Conservation (phyloP, 768 basidiomycete species). For the Mycena maculata region DNA sequence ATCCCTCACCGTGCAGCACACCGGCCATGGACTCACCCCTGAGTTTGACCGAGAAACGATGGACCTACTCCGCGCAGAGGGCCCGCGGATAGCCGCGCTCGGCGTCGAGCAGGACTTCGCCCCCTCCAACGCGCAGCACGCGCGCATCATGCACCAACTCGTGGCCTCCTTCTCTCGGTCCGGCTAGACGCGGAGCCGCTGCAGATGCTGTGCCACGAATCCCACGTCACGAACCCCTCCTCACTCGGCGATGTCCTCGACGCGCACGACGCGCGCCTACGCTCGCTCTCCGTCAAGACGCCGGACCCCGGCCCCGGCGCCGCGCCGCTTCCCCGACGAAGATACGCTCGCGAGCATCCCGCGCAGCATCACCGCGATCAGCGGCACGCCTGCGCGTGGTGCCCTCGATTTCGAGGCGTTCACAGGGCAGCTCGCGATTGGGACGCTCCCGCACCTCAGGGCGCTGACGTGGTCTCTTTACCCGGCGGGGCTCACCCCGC, state of each 20-base stretch:
- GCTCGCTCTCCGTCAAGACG: slow-evolving; percentile 21
- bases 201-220: slow-evolving; percentile 24
- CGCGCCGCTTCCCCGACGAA: slow-evolving; percentile 1
- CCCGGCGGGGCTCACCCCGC: no score
- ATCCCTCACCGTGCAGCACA: slow-evolving; percentile 28
- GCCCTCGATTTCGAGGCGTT: no score
- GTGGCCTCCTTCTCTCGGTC: slow-evolving; percentile 24
- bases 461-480: no score
- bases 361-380: slow-evolving; percentile 6
- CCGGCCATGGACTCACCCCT: slow-evolving; percentile 2
- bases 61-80: not conserved
- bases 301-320: not conserved
- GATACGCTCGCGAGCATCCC: slow-evolving; percentile 21
- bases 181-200: slow-evolving; percentile 1
- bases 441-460: no score
- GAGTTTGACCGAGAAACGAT: slow-evolving; percentile 19
- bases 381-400: not conserved
- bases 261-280: slow-evolving; percentile 20
- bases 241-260: not conserved
- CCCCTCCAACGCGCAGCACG: not conserved
- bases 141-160: slow-evolving; percentile 24
- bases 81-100: slow-evolving; percentile 21
- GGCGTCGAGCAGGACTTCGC: slow-evolving; percentile 27
- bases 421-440: not conserved
- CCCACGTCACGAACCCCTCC: slow-evolving; percentile 1